These are phyloP conservation scores for Boeremia lycopersici DNA, from an alignment of 2,329 filamentous ascomycete species.

Conservation along the genomic window DNA sequence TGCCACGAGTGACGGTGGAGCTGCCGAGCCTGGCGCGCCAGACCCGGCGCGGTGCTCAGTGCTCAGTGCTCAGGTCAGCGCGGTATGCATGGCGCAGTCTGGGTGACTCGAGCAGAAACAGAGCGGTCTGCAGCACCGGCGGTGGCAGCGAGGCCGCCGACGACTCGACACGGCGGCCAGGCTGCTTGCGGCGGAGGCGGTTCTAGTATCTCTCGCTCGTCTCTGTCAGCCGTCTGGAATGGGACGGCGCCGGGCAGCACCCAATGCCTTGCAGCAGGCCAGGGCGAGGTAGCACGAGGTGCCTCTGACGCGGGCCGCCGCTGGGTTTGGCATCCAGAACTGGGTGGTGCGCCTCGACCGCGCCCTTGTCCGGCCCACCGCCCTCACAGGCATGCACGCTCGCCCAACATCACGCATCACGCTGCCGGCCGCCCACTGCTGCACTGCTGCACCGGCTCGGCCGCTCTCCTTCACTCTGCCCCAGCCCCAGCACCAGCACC, in stretches of 20 bases:
- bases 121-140: constrained; percentile 6
- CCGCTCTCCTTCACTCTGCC: constrained; percentile 11
- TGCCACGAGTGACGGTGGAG: constrained; percentile 37
- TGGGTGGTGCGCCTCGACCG: constrained; percentile 43
- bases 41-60: constrained; percentile 30
- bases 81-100: constrained; percentile 25
- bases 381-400: constrained; percentile 37
- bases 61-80: constrained; percentile 30
- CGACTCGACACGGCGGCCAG: too few species aligned
- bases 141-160: too few species aligned
- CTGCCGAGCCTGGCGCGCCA: constrained; percentile 33
- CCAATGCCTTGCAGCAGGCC: constrained; percentile 40
- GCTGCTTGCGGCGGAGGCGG: constrained; percentile 6
- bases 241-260: constrained; percentile 22
- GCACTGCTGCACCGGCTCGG: constrained; percentile 7
- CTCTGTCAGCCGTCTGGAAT: constrained; percentile 21
- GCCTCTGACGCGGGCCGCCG: constrained; percentile 36
- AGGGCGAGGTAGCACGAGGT: constrained; percentile 37
- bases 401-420: constrained; percentile 37
- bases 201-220: constrained; percentile 10
- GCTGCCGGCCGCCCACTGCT: constrained; percentile 9
- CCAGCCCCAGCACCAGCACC: background rate
- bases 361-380: constrained; percentile 44
- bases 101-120: constrained; percentile 13
- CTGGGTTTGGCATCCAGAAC: constrained; percentile 19